Base-by-base conservation (phyloP, 345 rosid species). In the Fremontodendron californicum region DNA sequence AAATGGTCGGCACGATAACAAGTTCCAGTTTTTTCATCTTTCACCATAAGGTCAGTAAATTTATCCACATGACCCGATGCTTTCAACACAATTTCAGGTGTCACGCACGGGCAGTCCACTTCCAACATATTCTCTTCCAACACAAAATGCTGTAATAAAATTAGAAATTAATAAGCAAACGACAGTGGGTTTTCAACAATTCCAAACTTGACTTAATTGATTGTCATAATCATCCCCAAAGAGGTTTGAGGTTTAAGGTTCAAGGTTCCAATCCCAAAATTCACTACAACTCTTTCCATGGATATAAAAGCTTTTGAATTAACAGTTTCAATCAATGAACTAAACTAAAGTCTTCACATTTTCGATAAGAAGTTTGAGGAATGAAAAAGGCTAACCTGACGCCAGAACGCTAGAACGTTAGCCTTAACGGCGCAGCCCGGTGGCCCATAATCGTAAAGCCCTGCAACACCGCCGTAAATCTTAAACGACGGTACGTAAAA, bases 1-100 rank as follows among this genome's bases (percentile, higher is more conserved):
- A 95, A 81, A 75, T 93, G 99, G 51, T 93, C 99, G 9, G 99
- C 99, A 49, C 99, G 88, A 78, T 85, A 88, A 77, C 97, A 90
- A 19, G 87, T 88, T 33, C 98, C 98, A 6, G 95, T 91, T 74
- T 88, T 88, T 81, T 88, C 92, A 78, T 95, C 99, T 85, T 93
- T 93, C 3, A 93, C 99, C 99, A 95, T 95, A 40, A 92, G 96
- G 83, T 95, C 99, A 29, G 97, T 93, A 82, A 95, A 93, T 82
- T 92, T 95, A 83, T 95, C 99, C 23, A 95, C 98, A 71, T 95
- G 99, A 27, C 99, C 98, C 9, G 99, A 95, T 3, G 99, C 99
- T 84, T 92, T 95, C 60, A 93, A 88, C 45, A 95, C 98, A 81
- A 84, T 83, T 83, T 95, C 99, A 2, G 98, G 98, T 3, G 99